A percentile compares a stretch with the other conserved stretches of the same genome.
Conservation (phyloP, 73 alveolate genomes). For the Paramecium primaurelia region DNA sequence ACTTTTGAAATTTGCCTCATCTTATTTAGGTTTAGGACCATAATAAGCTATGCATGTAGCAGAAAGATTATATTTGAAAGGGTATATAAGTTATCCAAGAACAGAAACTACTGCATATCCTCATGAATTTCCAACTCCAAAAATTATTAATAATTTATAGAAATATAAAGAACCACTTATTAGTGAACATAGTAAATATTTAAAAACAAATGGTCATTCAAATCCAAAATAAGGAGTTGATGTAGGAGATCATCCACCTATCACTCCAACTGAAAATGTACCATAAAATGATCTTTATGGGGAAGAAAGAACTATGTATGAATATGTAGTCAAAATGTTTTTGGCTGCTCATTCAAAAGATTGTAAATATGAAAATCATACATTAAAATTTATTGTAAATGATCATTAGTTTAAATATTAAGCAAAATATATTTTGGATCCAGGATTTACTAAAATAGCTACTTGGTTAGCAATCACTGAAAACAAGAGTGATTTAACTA, state of each 20-base stretch:
- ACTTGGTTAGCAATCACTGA: not conserved
- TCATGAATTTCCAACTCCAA: slow-evolving; percentile 84
- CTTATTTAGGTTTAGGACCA: slow-evolving; percentile 95
- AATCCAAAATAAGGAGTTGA: slow-evolving; percentile 93
- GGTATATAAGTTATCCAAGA: slow-evolving; percentile 99
- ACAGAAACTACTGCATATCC: slow-evolving; percentile 98
- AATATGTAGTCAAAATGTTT: slow-evolving; percentile 90
- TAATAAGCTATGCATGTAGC: slow-evolving; percentile 97
- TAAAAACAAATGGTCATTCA: slow-evolving; percentile 69
- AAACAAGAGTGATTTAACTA: not conserved
- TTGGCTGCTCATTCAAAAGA: slow-evolving; percentile 95
- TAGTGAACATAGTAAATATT: slow-evolving; percentile 4
- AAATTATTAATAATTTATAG: slow-evolving; percentile 72
- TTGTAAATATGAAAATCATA: slow-evolving; percentile 86
- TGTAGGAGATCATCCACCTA: slow-evolving; percentile 99
- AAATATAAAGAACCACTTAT: not conserved
- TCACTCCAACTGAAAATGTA: slow-evolving; percentile 98
- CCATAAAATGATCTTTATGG: slow-evolving; percentile 73
- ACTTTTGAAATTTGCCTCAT: slow-evolving; percentile 89
- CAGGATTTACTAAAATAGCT: slow-evolving; percentile 87
- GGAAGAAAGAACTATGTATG: slow-evolving; percentile 66
- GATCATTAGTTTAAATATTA: slow-evolving; percentile 81
- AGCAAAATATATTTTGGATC: slow-evolving; percentile 76
- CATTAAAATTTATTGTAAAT: slow-evolving; percentile 75
- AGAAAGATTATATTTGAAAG: slow-evolving; percentile 98